Base-by-base conservation (phyloP, 2,329 filamentous ascomycete genomes). In the Xylaria sp. region DNA sequence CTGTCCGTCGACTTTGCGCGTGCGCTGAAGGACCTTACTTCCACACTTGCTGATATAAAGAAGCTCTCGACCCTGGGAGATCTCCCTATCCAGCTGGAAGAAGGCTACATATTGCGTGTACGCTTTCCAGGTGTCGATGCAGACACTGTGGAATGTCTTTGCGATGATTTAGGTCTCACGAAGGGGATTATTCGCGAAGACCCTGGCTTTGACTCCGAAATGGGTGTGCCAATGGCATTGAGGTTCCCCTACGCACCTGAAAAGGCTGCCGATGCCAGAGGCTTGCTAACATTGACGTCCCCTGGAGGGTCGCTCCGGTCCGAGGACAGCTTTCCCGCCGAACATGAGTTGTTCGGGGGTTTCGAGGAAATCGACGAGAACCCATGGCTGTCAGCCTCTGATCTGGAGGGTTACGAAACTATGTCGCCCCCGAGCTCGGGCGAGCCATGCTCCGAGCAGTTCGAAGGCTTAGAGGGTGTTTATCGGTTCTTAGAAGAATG, bases 71-170 rank as follows among this genome's bases (percentile, higher is more conserved):
- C 85, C 0, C 80, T 98, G 1, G 96, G 96, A 1, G 94, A 97
- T 77, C 82, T 99, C 23, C 94, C 95, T 0, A 88, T 98, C 40
- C 85, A 88, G 0, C 86, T 97, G 61, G 88, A 93, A 73, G 86
- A 87, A 44, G 83, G 86, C 40, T 88, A 88, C 1, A 87, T 88
- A 0, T 82, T 97, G 4, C 89, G 94, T 40, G 89, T 98, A 1
- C 91, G 94, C 36, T 98, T 99, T 76, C 94, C 94, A 0, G 96
- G 96, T 3, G 94, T 96, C 70, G 95, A 98, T 75, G 89, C 89
- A 0, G 88, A 90, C 17, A 93, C 92, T 0, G 92, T 97, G 0
- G 93, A 97, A 77, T 84, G 86, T 3, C 86, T 99, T 0, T 97
- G 94, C 78, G 89, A 93, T 56, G 96, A 99, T 78, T 86, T 97